These are phyloP conservation scores for Myxozyma monticola DNA, from an alignment of 805 yeast species.

Conservation along the genomic window DNA sequence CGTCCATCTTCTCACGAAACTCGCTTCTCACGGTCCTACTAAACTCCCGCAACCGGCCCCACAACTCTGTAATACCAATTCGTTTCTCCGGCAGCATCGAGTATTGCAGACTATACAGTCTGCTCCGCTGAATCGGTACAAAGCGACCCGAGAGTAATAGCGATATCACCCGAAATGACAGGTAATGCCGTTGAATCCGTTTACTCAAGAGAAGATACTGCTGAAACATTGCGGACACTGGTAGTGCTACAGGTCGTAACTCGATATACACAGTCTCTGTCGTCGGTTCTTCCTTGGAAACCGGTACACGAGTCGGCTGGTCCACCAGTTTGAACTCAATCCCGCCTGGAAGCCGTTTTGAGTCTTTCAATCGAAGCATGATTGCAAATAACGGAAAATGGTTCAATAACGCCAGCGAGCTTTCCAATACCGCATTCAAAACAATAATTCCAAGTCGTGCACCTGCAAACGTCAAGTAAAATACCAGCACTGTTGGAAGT, in stretches of 20 bases:
- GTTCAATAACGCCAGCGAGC: constrained; percentile 63
- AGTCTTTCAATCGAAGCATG: constrained; percentile 75
- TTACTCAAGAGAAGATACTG: constrained; percentile 48
- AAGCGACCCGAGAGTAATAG: constrained; percentile 51
- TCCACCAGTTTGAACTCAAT: constrained; percentile 39
- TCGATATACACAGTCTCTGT: constrained; percentile 31
- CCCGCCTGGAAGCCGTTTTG: constrained; percentile 66
- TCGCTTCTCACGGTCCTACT: constrained; percentile 10
- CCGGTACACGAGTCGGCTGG: neutral
- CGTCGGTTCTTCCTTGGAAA: neutral
- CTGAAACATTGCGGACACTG: constrained; percentile 47
- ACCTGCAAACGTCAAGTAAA: constrained; percentile 70
- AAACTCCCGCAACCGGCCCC: constrained; percentile 15
- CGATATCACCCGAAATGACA: constrained; percentile 45
- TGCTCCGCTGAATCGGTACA: constrained; percentile 49
- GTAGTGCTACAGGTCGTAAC: constrained; percentile 49
- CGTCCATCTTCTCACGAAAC: constrained; percentile 11
- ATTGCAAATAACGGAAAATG: constrained; percentile 86
- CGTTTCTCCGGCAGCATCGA: constrained; percentile 52
- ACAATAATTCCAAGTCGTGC: constrained; percentile 55
- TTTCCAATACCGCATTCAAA: constrained; percentile 55
- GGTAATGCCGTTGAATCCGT: constrained; percentile 46
- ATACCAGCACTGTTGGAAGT: constrained; percentile 84
- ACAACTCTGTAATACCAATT: constrained; percentile 33
- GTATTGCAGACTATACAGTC: constrained; percentile 53